Base-by-base conservation (phyloP, 176 grass and related monocot species). In the Carex myosuroides region DNA sequence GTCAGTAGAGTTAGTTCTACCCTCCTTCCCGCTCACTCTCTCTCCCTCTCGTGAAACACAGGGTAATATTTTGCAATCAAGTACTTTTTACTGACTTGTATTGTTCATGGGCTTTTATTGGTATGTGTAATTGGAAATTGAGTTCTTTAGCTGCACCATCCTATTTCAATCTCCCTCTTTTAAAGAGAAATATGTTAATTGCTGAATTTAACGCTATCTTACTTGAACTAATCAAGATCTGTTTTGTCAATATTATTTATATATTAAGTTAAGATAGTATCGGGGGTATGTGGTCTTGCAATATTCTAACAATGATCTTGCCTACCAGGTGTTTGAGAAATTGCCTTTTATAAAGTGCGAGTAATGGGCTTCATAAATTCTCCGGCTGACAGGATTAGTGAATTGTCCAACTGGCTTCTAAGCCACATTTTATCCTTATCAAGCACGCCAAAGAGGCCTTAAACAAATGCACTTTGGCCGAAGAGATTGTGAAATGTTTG, bases 311-410 rank as follows among this genome's bases (percentile, higher is more conserved):
- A 42, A 33, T 54, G 44, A 76, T 76, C 44, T 76, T 55, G 71
- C 71, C 10, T 76, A 6, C 44, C 22, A 76, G 12, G 71, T 76
- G 71, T 76, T 76, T 76, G 71, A 76, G 20, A 55, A 21, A 76
- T 54, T 76, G 71, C 71, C 46, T 30, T 5, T 29, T 74, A 4
- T 50, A 54, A 76, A 46, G 12, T 55, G 10, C 14, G 12, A 53
- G 71, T 76, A 30, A 13, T 75, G n/a, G 41, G 14, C 20, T 26
- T 50, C 7, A 26, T 29, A 75, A 32, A 9, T 32, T 44, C 17
- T 70, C n/a, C 1, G 8, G 37, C 5, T 20, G 6, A 44, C 8
- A 8, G 7, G 37, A n/a, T 20, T n/a, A 20, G 17, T 54, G 46
- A 29, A 30, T 76, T 76, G 71, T 8, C 12, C 2, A 1, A 76